Base-by-base conservation (phyloP, 2,329 filamentous ascomycete species). In the Talaromyces amestolkiae region DNA sequence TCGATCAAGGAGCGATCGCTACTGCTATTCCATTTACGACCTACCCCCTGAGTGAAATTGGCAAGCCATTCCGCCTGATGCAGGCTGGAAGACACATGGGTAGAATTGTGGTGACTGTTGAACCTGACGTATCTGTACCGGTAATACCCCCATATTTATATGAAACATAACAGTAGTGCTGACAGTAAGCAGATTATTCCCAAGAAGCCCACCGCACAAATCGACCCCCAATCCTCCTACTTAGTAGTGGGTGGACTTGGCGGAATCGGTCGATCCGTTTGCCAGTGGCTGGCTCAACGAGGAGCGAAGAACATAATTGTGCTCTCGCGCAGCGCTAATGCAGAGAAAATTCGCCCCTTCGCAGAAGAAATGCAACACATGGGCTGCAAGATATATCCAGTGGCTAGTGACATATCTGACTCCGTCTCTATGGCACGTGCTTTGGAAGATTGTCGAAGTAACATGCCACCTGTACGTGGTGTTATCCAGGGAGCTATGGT, bases 31-130 rank as follows among this genome's bases (percentile, higher is more conserved):
- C 41, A 5, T 19, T 43, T 9, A 43, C 41, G 17, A 19, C 41
- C 2, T 43, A 43, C 41, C 41, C 41, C n/a, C 41, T 43, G 6
- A 43, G n/a, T 19, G 82, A 77, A 45, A 73, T 79, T n/a, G 77
- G 74, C 1, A 58, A 67, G 9, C 65, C 66, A 9, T 69, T 71
- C 56, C 63, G 69, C 22, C 17, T 56, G 5, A 33, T 71, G 45
- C 70, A 71, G 37, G 35, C 66, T 35, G 67, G 68, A 5, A 66
- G 67, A 37, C 51, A 63, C n/a, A 68, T 66, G 37, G 68, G 68
- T 11, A 70, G 69, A 60, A 49, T 70, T 37, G 66, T 68, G 41
- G 41, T 19, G 15, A 43, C 41, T n/a, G 41, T 43, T 17, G 41
- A 43, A 7, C 41, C 41, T 43, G 41, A 43, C 17, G 41, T 43